Base-by-base conservation (phyloP, 495 filamentous ascomycete species). In the Penicillium canariense region DNA sequence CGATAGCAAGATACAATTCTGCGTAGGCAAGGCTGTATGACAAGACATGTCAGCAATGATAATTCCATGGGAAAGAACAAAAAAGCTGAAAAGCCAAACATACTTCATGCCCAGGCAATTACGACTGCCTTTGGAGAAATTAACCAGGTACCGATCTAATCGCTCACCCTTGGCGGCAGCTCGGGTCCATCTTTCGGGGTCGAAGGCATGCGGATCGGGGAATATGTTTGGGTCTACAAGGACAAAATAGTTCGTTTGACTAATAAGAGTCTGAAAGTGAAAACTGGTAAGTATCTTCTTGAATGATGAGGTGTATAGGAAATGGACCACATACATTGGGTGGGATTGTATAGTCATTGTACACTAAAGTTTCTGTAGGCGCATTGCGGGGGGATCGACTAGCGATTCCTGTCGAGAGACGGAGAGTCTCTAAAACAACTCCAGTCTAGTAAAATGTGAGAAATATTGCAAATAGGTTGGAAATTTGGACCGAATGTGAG, bases 121-220 rank as follows among this genome's bases (percentile, higher is more conserved):
- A 26, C 77, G 66, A 25, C 54, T 69, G 6, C 78, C 77, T 17
- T 70, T 72, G 8, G 67, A 60, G 48, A 78, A 81, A 11, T 65
- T 66, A 4, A 79, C 69, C 11, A 74, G 63, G 54, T 64, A 74
- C 25, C 56, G 64, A 22, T 73, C 66, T 3, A 78, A 48, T 22
- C 55, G 60, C n/a, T 69, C 48, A 2, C 69, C 65, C 20, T 61
- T 62, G 5, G 53, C 62, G 7, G 69, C 56, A 15, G 67, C 62
- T 9, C 55, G 64, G 18, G 80, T 59, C 78, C 78, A 85, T 20
- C 81, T 69, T 10, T 79, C 74, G 4, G 81, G 79, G 5, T 69
- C 56, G 57, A 81, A 84, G 14, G 56, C 56, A 4, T 73, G 53
- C 0, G 81, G 74, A 8, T 79, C 55, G 0, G 78, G 73, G 55